Evolutionary conservation across 2,329 filamentous ascomycete species (phyloP), one percentile per base, ranked within the genome.

Genomic region (Mariannaea sp.): DNA sequence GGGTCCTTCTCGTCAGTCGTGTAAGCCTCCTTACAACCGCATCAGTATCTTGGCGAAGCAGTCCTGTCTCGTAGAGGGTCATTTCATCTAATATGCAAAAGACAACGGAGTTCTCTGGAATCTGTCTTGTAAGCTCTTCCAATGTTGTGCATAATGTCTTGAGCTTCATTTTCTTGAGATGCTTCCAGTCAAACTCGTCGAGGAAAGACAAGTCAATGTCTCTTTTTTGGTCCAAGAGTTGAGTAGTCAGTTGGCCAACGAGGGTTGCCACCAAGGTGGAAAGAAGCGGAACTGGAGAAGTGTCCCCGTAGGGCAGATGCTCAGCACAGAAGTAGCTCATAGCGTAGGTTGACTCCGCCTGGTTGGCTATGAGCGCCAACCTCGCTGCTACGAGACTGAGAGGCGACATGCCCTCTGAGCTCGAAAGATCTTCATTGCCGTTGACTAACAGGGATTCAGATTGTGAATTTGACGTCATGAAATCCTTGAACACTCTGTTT

Each of bases 361-460:
- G 27, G 7, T 16, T 12, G 2, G 33, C 16, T 5, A 36, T 30
- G 33, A 19, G 19, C 5, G 30, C 14, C 10, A 55, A 7, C 26
- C 47, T 41, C 5, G 55, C 49, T 8, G 36, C 19, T n/a, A 55
- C 43, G 2, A 57, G 24, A 22, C 55, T 52, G 2, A 49, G 17
- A 2, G 54, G 53, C 0, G 49, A 55, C 1, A 46, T 9, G 1
- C 47, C 56, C 4, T 57, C 45, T 13, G 38, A 16, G 1, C 14
- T 16, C 12, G 47, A 39, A 7, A 39, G n/a, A 16, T 57, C 50
- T 24, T 48, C 49, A 30, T 40, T 40, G 5, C 53, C 53, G 30
- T 56, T 47, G 12, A 56, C 38, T 0, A 56, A 36, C 3, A 56
- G 24, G 9, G 12, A 13, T 8, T 29, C 9, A 7, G 32, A 51